Percentiles rank a stretch among this genome's conserved stretches.
These are phyloP conservation scores for Colletotrichum somersetense DNA, from an alignment of 2,329 filamentous ascomycete species.

Conservation along the genomic window DNA sequence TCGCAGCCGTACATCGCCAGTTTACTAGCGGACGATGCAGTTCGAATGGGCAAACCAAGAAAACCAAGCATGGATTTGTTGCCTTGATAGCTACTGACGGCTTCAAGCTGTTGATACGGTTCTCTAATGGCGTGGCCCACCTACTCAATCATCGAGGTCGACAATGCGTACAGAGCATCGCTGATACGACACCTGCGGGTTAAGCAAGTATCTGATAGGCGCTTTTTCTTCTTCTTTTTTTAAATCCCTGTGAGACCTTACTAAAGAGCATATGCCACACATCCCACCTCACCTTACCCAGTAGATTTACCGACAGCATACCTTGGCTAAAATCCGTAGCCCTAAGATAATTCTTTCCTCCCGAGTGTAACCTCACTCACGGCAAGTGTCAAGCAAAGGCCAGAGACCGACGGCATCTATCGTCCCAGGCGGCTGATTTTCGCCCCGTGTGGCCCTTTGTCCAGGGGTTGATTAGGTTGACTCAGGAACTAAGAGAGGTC, in stretches of 20 bases:
- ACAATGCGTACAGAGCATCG: neutral
- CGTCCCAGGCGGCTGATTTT: constrained; percentile 14
- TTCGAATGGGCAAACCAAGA: no score
- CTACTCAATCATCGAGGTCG: neutral
- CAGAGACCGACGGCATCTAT: neutral
- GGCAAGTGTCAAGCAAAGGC: neutral
- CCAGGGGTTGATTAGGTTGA: neutral
- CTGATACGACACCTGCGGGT: no score
- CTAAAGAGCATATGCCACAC: neutral
- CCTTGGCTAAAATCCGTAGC: neutral
- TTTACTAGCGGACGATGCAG: neutral
- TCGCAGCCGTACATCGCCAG: neutral
- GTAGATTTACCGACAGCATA: constrained; percentile 8
- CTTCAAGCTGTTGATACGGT: neutral
- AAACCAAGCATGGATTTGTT: neutral
- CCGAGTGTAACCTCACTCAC: neutral
- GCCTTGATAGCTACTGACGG: neutral
- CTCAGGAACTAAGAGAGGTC: neutral
- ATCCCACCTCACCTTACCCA: neutral
- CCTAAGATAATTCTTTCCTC: neutral
- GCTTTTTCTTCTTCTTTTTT: neutral
- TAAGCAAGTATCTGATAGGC: neutral
- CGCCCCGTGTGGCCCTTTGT: neutral
- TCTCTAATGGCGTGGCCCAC: neutral
- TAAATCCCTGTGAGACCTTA: neutral